These are phyloP conservation scores for Claviceps purpurea DNA, from an alignment of 2,329 filamentous ascomycete species.

Conservation along the genomic window DNA sequence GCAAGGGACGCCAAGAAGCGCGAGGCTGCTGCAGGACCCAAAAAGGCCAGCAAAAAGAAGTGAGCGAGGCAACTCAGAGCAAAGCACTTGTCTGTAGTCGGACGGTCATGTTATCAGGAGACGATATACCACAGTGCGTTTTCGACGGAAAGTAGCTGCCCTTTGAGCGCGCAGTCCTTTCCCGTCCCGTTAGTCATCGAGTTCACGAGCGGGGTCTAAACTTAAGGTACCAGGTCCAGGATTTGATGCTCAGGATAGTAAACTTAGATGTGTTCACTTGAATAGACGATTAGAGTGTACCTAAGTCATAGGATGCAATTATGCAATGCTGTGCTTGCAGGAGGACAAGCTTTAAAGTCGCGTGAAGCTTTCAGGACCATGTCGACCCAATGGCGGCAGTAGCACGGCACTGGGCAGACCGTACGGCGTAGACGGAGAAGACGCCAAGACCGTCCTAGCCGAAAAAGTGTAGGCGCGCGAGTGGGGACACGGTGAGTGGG, in stretches of 20 bases:
- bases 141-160: neutral
- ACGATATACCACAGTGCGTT: neutral
- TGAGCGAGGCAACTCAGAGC: conserved; percentile 15
- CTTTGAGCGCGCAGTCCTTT: neutral
- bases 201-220: too few species aligned
- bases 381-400: neutral
- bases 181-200: neutral
- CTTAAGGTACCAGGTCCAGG: neutral
- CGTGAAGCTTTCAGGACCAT: neutral
- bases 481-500: neutral
- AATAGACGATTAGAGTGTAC: too few species aligned
- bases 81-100: neutral
- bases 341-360: too few species aligned
- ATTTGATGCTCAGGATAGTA: neutral
- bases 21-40: conserved; percentile 35
- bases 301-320: too few species aligned
- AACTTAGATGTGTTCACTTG: too few species aligned
- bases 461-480: neutral
- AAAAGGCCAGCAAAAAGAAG: conserved; percentile 37
- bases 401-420: neutral
- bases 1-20: conserved; percentile 43
- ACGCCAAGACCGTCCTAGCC: neutral
- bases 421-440: neutral
- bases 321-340: too few species aligned
- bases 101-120: neutral